phyloP scores from a whole-genome alignment of 768 basidiomycete genomes.

The Auricularia sp. region DNA sequence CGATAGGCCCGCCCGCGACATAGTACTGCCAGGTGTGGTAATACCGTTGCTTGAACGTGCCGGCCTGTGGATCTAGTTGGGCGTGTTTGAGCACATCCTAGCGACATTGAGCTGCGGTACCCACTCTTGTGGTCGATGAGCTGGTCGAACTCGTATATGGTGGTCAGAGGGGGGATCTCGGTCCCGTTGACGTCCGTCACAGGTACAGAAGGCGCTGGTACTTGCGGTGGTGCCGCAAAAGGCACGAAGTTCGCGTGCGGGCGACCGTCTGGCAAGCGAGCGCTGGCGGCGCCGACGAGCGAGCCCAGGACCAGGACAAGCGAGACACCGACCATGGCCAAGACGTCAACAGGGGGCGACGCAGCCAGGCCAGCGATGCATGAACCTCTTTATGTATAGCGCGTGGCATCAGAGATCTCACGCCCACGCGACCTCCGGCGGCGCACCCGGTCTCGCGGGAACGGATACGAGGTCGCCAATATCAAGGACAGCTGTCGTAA shows the following conservation, averaged over 20 bases:
- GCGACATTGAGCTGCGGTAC: slow-evolving; percentile 8
- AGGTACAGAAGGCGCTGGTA: not conserved
- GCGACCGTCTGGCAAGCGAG: slow-evolving; percentile 14
- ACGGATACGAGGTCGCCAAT: no score
- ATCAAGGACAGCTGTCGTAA: no score
- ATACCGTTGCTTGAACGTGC: not conserved
- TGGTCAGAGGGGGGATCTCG: slow-evolving; percentile 20
- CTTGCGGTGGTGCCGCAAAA: slow-evolving; percentile 2
- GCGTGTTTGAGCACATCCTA: no score
- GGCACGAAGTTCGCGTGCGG: slow-evolving; percentile 13
- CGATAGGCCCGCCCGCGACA: slow-evolving; percentile 41
- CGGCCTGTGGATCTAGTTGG: not conserved
- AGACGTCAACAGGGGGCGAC: not conserved
- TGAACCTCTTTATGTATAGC: no score
- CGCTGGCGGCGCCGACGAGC: slow-evolving; percentile 3
- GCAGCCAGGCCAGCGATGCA: no score
- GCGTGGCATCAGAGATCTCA: no score
- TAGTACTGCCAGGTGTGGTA: slow-evolving; percentile 35
- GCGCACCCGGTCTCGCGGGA: no score
- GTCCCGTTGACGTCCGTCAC: slow-evolving; percentile 5
- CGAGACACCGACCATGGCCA: not conserved
- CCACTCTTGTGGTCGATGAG: slow-evolving; percentile 44
- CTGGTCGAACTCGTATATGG: slow-evolving; percentile 44
- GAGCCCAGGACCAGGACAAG: not conserved
- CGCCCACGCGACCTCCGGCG: no score